These are phyloP conservation scores for Musa beccarii DNA, from an alignment of 176 grass and related monocot species.

Conservation along the genomic window DNA sequence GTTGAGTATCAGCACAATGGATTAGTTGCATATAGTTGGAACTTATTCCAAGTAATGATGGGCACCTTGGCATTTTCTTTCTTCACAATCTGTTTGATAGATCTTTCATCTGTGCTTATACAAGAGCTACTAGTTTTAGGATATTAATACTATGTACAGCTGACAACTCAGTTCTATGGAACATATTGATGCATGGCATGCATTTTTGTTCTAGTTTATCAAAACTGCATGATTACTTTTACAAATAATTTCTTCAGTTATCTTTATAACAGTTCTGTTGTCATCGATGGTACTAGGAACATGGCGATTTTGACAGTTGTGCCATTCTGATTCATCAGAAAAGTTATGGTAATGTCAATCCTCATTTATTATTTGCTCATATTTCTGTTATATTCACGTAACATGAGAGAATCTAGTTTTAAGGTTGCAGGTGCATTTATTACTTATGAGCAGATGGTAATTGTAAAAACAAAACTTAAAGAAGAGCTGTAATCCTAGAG, in stretches of 20 bases:
- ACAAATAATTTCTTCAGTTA: background rate
- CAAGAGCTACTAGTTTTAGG: background rate
- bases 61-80: background rate
- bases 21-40: background rate
- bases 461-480: no score
- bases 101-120: background rate
- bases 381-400: background rate
- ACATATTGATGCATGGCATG: background rate
- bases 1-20: background rate
- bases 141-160: background rate
- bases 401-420: background rate
- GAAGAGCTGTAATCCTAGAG: no score
- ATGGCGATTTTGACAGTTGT: slow-evolving; percentile 1
- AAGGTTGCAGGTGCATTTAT: background rate
- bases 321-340: background rate
- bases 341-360: background rate
- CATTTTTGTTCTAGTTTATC: background rate
- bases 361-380: background rate
- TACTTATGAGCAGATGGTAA: background rate
- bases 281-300: background rate
- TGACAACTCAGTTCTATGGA: background rate
- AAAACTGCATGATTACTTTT: background rate
- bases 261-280: background rate
- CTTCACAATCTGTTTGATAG: background rate
- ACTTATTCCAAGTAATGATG: background rate